A percentile compares a stretch with the other conserved stretches of the same genome.
phyloP scores from a whole-genome alignment of 768 basidiomycete species.

The Collybia mongolica region DNA sequence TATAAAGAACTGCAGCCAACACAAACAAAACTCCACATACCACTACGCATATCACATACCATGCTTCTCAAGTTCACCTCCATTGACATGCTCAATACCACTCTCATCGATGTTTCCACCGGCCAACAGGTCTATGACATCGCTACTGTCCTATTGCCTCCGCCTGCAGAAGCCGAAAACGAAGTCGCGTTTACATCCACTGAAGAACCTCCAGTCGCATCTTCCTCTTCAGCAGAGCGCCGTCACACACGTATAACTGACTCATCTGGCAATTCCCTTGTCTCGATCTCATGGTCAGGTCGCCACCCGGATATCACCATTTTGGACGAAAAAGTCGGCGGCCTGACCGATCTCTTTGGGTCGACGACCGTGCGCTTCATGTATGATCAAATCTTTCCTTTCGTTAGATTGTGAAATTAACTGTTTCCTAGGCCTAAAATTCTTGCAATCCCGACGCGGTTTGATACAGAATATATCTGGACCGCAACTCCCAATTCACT shows the following conservation, averaged over 20 bases:
- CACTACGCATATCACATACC: constrained; percentile 8
- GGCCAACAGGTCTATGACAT: constrained; percentile 49
- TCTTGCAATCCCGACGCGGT: constrained; percentile 61
- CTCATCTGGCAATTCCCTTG: constrained; percentile 37
- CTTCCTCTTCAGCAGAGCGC: constrained; percentile 10
- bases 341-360: constrained; percentile 56
- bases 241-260: constrained; percentile 46
- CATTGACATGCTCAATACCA: constrained; percentile 55
- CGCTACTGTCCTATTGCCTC: constrained; percentile 37
- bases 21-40: background rate
- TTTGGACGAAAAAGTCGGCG: constrained; percentile 48
- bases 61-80: constrained; percentile 64
- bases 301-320: constrained; percentile 52
- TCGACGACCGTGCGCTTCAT: constrained; percentile 52
- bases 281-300: constrained; percentile 53
- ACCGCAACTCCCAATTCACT: constrained; percentile 53
- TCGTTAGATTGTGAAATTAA: constrained; percentile 2
- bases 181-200: constrained; percentile 10
- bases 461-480: constrained; percentile 62
- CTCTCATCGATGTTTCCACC: constrained; percentile 52
- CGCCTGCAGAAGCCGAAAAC: constrained; percentile 24
- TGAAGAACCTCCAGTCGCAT: constrained; percentile 1
- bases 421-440: constrained; percentile 44
- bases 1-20: constrained; percentile 12
- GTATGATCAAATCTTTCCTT: constrained; percentile 29